These are phyloP conservation scores for Zygoascus hellenicus DNA, from an alignment of 1,139 yeast species.

Conservation along the genomic window DNA sequence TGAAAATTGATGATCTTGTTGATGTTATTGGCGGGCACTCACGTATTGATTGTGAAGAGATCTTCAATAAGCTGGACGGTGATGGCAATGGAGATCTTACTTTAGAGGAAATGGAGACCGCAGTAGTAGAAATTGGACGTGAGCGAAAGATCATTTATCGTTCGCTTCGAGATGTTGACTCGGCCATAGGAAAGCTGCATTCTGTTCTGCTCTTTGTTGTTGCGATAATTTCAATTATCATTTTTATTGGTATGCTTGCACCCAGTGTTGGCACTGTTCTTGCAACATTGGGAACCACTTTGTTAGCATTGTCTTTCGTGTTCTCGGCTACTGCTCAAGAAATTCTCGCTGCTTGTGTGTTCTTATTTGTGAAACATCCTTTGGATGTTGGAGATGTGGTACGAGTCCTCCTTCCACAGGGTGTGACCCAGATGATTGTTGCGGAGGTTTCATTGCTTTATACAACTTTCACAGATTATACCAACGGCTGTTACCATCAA, in stretches of 20 bases:
- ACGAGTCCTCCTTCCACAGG: conserved; percentile 25
- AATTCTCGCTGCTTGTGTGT: conserved; percentile 37
- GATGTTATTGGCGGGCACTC: conserved; percentile 33
- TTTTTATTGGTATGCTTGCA: conserved; percentile 40
- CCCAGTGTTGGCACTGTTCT: conserved; percentile 38
- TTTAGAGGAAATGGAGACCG: conserved; percentile 35
- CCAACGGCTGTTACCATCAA: conserved; percentile 33
- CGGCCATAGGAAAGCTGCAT: conserved; percentile 38
- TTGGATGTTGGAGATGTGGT: conserved; percentile 40
- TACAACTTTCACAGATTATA: conserved; percentile 33
- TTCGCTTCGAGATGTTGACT: conserved; percentile 38
- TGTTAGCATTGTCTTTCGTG: conserved; percentile 38
- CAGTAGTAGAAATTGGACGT: conserved; percentile 32
- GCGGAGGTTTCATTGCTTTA: conserved; percentile 35
- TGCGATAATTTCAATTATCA: conserved; percentile 32
- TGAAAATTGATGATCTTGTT: conserved; percentile 34
- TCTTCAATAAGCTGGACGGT: conserved; percentile 34
- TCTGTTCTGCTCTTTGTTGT: conserved; percentile 34
- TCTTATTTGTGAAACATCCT: conserved; percentile 41
- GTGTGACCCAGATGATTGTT: conserved; percentile 27
- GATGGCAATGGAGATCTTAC: conserved; percentile 37
- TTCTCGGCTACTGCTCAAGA: conserved; percentile 39
- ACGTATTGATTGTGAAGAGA: conserved; percentile 31
- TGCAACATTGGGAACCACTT: conserved; percentile 39
- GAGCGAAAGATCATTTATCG: conserved; percentile 36